Evolutionary conservation across 306 rosid genomes (phyloP).

Genomic region (Spatholobus suberectus): DNA sequence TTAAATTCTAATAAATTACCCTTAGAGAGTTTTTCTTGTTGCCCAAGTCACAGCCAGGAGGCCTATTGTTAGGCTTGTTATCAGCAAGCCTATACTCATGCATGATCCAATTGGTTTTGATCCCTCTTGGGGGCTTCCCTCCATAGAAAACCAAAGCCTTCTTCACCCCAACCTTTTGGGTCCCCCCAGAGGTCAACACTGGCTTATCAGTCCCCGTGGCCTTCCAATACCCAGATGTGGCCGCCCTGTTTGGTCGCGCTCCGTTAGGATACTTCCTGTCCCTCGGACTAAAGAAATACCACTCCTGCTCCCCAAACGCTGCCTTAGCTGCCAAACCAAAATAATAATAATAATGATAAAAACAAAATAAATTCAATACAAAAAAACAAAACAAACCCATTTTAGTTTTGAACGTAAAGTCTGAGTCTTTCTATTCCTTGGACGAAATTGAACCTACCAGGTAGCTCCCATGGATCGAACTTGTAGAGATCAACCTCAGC

Average conservation of each 20-base stretch:
- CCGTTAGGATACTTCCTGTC: conserved; percentile 98
- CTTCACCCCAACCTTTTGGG: conserved; percentile 87
- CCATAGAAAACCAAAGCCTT: conserved; percentile 95
- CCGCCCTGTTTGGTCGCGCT: conserved; percentile 90
- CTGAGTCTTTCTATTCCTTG: background rate
- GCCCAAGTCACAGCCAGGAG: conserved; percentile 75
- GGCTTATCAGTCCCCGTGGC: conserved; percentile 99
- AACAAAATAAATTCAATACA: background rate
- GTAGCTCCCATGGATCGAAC: conserved; percentile 97
- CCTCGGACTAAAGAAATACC: conserved; percentile 96
- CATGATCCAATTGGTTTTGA: conserved; percentile 98
- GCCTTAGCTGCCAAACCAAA: conserved; percentile 78
- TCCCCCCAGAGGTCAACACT: conserved; percentile 62
- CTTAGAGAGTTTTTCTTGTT: conserved; percentile 92
- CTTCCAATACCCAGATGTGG: conserved; percentile 97
- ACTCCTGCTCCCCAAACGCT: conserved; percentile 87
- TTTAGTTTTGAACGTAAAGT: conserved; percentile 2
- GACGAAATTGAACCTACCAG: conserved; percentile 55
- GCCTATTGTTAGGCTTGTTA: conserved; percentile 67
- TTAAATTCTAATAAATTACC: conserved; percentile 46
- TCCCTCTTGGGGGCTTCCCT: conserved; percentile 92
- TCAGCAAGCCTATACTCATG: conserved; percentile 88
- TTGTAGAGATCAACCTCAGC: conserved; percentile 96
- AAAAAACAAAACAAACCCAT: background rate
- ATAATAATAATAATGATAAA: too few species aligned